Evolutionary conservation across 371 early-diverging fungal genomes (phyloP), one percentile per base, ranked within the genome.

Genomic region (Scutellospora calospora): DNA sequence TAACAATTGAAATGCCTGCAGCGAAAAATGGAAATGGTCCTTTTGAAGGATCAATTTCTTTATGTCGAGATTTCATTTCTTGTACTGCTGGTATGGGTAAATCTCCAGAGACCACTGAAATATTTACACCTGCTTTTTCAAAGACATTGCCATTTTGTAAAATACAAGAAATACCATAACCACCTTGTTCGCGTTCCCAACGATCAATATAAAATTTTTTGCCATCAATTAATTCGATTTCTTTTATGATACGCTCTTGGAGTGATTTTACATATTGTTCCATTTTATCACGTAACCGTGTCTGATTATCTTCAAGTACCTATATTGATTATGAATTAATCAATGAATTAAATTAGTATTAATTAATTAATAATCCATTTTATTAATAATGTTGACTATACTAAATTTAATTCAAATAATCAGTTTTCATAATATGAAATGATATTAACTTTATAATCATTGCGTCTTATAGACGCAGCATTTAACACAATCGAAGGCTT

Each of bases 121-220:
- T 91, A 54, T 91, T 94, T 5, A 97, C 98, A 49, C 98, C 99
- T 5, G 97, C 99, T 90, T 98, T 98, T 82, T 97, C 98, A 86
- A 97, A 95, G 9, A 95, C 95, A 72, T 90, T 91, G 74, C 98
- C 97, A 79, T 94, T 94, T 79, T 97, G 95, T 76, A 99, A 82
- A 22, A 98, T 97, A 84, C 95, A 95, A 20, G 98, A 95, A 77
- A 95, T 92, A 25, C 99, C 98, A 81, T 93, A 94, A 9, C 99
- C 99, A 38, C 92, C 91, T 41, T 90, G 92, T 20, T 87, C 84
- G 18, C 98, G 90, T 59, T 89, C 85, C 98, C 97, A 98, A 25
- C 83, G 83, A 81, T 97, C 95, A 31, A 90, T 89, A 27, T 85
- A 76, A 85, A 97, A 97, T 66, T 88, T 88, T 81, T 90, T 87